phyloP scores from a whole-genome alignment of 1,139 yeast species.

The Waltiozyma sp. region DNA sequence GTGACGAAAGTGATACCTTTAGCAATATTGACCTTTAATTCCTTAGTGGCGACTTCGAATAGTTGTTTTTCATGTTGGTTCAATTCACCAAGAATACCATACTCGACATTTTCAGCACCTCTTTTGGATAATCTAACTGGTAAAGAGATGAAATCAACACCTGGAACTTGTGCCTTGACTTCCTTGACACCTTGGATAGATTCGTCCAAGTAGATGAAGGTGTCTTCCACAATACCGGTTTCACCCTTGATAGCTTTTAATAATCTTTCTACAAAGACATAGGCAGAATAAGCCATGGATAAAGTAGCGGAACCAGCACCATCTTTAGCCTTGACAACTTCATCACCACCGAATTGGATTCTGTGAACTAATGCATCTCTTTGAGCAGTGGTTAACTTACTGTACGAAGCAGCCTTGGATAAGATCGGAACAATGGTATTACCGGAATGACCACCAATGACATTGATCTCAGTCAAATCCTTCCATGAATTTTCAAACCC shows the following conservation, averaged over 20 bases:
- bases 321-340: slow-evolving; percentile 65
- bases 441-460: slow-evolving; percentile 71
- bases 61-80: slow-evolving; percentile 35
- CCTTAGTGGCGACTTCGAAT: slow-evolving; percentile 40
- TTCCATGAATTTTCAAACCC: slow-evolving; percentile 12
- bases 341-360: slow-evolving; percentile 73
- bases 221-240: slow-evolving; percentile 17
- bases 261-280: slow-evolving; percentile 47
- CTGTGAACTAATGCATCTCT: slow-evolving; percentile 41
- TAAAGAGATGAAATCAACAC: slow-evolving; percentile 47
- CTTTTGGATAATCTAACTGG: slow-evolving; percentile 42
- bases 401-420: slow-evolving; percentile 12
- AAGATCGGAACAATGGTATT: slow-evolving; percentile 56
- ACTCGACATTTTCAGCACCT: slow-evolving; percentile 37
- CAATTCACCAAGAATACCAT: slow-evolving; percentile 32
- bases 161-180: slow-evolving; percentile 25
- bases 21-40: slow-evolving; percentile 43
- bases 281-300: slow-evolving; percentile 72
- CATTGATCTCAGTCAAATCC: slow-evolving; percentile 22
- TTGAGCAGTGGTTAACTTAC: slow-evolving; percentile 25
- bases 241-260: slow-evolving; percentile 32
- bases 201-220: slow-evolving; percentile 47
- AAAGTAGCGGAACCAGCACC: slow-evolving; percentile 74
- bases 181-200: slow-evolving; percentile 41
- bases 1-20: slow-evolving; percentile 53